Conservation (phyloP, 2,329 filamentous ascomycete species). For the Trichoderma hamatum region DNA sequence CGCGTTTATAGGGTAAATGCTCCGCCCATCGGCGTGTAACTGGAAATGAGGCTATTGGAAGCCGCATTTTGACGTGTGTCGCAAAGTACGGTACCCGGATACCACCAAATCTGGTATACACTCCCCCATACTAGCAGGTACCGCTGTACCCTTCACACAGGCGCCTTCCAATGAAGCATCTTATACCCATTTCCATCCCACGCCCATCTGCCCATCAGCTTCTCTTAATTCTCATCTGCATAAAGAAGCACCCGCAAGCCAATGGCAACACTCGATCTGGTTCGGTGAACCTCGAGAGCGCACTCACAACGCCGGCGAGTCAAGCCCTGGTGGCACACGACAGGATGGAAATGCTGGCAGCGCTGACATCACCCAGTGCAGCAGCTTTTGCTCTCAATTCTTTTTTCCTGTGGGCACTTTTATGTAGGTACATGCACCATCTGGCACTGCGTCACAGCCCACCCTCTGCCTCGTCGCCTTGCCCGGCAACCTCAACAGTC, state of each 20-base stretch:
- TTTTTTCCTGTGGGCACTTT: not conserved
- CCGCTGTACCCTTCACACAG: not conserved
- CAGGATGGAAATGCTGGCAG: not conserved
- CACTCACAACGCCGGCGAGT: slow-evolving; percentile 6
- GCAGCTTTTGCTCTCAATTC: not conserved
- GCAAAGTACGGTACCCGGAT: slow-evolving; percentile 10
- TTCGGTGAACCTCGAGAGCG: slow-evolving; percentile 5
- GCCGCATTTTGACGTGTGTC: slow-evolving; percentile 8
- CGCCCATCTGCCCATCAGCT: not conserved
- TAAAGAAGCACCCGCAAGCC: not conserved
- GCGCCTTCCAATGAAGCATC: not conserved
- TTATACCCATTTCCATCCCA: slow-evolving; percentile 8
- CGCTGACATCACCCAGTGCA: slow-evolving; percentile 26
- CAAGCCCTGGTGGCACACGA: slow-evolving; percentile 19
- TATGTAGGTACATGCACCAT: slow-evolving; percentile 3
- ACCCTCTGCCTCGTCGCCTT: slow-evolving; percentile 17
- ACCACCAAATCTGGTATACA: not conserved
- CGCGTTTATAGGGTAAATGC: slow-evolving; percentile 12
- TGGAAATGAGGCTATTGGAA: slow-evolving; percentile 10
- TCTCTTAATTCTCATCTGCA: not conserved
- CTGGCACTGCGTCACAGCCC: slow-evolving; percentile 12
- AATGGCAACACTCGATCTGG: not conserved
- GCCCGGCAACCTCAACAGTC: slow-evolving; percentile 1
- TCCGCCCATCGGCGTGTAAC: not conserved
- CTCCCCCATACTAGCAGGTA: not conserved